Percentiles rank a stretch among this genome's conserved stretches.
Conservation (phyloP, 768 basidiomycete genomes). For the Cystobasidium ongulense region DNA sequence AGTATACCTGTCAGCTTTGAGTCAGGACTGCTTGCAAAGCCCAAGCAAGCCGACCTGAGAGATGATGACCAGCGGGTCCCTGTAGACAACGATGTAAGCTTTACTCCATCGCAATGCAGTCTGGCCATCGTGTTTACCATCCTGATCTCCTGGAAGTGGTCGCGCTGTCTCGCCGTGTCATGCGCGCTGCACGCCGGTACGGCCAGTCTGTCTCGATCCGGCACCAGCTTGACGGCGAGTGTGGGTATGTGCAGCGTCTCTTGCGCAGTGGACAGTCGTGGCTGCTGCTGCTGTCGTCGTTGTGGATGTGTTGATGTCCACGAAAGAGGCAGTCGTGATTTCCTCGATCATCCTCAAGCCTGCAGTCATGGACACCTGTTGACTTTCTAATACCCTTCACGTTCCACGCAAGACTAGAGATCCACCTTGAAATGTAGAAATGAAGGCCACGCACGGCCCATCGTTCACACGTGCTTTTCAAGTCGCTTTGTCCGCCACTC, state of each 20-base stretch:
- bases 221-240: background rate
- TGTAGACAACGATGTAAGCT: background rate
- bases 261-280: background rate
- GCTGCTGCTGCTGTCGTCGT: background rate
- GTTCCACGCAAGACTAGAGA: too few species aligned
- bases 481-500: too few species aligned
- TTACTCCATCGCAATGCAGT: background rate
- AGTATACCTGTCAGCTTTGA: background rate
- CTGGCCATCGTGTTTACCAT: background rate
- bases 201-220: background rate
- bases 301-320: background rate
- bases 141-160: background rate
- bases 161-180: conserved; percentile 14
- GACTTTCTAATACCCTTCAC: too few species aligned
- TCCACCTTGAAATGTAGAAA: too few species aligned
- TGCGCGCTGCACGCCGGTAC: background rate
- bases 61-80: conserved; percentile 26
- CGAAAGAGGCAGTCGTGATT: background rate
- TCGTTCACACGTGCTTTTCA: too few species aligned
- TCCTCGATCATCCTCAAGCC: background rate
- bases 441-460: too few species aligned
- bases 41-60: conserved; percentile 11
- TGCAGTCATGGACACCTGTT: too few species aligned
- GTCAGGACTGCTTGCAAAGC: background rate
- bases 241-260: background rate